Percentiles rank a stretch among this genome's conserved stretches.
Evolutionary conservation across 2,329 filamentous ascomycete genomes (phyloP).

Genomic region (Ophiostoma angusticollis): DNA sequence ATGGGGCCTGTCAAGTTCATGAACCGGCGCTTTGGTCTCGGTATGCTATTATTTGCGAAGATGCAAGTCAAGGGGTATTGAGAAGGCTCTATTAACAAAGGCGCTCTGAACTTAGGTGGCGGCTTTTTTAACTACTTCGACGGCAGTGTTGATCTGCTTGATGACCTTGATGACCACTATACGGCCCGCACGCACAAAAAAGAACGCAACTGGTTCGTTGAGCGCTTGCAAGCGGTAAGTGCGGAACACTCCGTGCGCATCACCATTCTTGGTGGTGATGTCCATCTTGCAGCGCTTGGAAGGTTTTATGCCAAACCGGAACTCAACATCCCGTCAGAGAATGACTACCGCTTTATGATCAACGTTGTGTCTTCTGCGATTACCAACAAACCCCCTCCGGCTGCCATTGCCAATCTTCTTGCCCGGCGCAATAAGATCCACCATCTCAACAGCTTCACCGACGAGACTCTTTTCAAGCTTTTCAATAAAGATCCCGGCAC

Average conservation of each 20-base stretch:
- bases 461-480: constrained; percentile 87
- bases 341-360: constrained; percentile 87
- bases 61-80: no score
- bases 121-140: constrained; percentile 90
- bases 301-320: constrained; percentile 89
- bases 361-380: constrained; percentile 93
- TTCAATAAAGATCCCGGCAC: constrained; percentile 80
- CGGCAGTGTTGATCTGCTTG: constrained; percentile 80
- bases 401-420: constrained; percentile 77
- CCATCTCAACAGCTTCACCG: constrained; percentile 57
- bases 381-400: constrained; percentile 84
- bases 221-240: constrained; percentile 71
- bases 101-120: no score
- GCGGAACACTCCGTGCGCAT: constrained; percentile 78
- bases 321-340: constrained; percentile 60
- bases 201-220: constrained; percentile 67
- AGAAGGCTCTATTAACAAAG: no score
- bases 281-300: constrained; percentile 81
- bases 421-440: constrained; percentile 79
- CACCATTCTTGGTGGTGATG: constrained; percentile 87
- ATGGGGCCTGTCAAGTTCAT: constrained; percentile 82
- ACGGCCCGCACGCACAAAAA: constrained; percentile 83
- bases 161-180: constrained; percentile 93
- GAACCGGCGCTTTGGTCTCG: constrained; percentile 78
- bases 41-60: no score